Base-by-base conservation (phyloP, 1,284 basidiomycete genomes). In the Ganoderma resinaceum region DNA sequence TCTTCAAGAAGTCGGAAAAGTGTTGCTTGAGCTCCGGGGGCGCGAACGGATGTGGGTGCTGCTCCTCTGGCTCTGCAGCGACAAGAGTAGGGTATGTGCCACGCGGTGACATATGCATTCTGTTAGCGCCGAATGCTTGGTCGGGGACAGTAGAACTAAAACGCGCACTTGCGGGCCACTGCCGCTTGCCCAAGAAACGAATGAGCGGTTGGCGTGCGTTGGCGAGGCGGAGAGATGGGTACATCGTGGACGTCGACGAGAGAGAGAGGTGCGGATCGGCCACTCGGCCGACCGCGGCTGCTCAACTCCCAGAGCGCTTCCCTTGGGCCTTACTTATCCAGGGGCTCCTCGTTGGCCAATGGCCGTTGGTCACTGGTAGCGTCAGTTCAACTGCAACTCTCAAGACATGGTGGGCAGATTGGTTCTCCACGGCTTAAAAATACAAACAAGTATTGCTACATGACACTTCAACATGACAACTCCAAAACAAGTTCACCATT, bases 21-120 rank as follows among this genome's bases (percentile, higher is more conserved):
- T 82, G 80, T 67, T 89, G 85, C 76, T 86, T 88, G 70, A 91
- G 82, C 75, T 95, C 92, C 70, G 84, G 77, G 29, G 94, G 92
- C 31, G 94, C 93, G 55, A 87, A 86, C 1, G 94, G 95, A 78
- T 96, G 95, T 11, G 92, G 85, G 71, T 88, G 89, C 20, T 91
- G 87, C 42, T 84, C 78, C 75, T 87, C 84, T 14, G 86, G 82
- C 60, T 83, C 92, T 94, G 78, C 40, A 42, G 46, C 61, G 31
- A 46, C 55, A 55, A 60, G 33, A 37, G 42, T 16, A 55, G 31
- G 57, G 63, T 58, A 65, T n/a, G 38, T 52, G 43, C 43, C 18
- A n/a, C 8, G 18, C 43, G n/a, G 18, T 46, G 33, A 55, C 18
- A 16, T 35, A 35, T 52, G 29, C 53, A 18, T 16, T 38, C 20